Conservation (phyloP, 192 early-diverging fungal species). For the Coemansia sp. region DNA sequence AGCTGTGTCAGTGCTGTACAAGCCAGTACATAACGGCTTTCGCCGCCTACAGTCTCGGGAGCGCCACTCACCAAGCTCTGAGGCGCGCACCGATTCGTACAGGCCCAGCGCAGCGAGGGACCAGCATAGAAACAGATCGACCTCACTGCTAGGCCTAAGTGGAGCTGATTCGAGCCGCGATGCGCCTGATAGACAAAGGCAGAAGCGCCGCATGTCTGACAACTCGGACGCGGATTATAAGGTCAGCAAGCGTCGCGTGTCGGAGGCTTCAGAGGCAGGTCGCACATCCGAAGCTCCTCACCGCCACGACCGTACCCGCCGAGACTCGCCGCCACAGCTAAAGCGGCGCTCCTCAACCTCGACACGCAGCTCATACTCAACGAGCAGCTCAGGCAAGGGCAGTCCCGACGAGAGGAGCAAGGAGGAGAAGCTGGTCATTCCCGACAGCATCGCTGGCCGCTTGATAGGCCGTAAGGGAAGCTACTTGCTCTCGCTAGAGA, state of each 20-base stretch:
- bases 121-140: conserved; percentile 31
- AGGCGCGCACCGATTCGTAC: not conserved
- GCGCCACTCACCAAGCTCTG: conserved; percentile 4
- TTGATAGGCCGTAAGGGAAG: conserved; percentile 51
- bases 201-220: conserved; percentile 35
- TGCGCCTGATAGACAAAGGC: conserved; percentile 8
- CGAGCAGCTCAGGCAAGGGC: conserved; percentile 1
- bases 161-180: not conserved
- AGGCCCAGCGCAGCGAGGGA: not conserved
- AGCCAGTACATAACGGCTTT: conserved; percentile 31
- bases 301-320: not conserved
- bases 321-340: not conserved
- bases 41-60: conserved; percentile 27
- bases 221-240: not conserved
- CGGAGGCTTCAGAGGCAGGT: not conserved
- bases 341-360: not conserved
- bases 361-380: not conserved
- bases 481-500: conserved; percentile 17
- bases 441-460: conserved; percentile 40
- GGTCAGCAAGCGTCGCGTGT: not conserved
- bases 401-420: not conserved
- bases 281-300: not conserved
- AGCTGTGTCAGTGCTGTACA: conserved; percentile 23
- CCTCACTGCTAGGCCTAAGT: conserved; percentile 13
- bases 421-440: conserved; percentile 38